Evolutionary conservation across 306 rosid species (phyloP).

Genomic region (Vigna radiata): DNA sequence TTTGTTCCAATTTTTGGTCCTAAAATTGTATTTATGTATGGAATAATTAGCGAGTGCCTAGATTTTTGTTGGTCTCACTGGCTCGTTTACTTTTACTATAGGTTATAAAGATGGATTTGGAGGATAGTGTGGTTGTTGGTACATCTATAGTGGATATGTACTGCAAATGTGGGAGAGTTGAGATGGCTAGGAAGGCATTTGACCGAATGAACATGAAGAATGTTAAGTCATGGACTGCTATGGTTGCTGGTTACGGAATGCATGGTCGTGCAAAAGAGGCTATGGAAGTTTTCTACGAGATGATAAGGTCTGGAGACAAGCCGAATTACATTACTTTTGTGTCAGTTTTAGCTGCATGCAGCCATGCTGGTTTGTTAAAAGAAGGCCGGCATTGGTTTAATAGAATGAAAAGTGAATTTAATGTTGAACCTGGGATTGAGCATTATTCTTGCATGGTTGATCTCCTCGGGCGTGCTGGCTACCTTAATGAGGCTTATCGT

Average conservation of each 20-base stretch:
- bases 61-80: slow-evolving; percentile 29
- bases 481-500: slow-evolving; percentile 67
- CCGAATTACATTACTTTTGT: slow-evolving; percentile 74
- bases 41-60: slow-evolving; percentile 20
- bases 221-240: slow-evolving; percentile 79
- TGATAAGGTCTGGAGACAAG: slow-evolving; percentile 59
- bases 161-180: slow-evolving; percentile 77
- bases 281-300: slow-evolving; percentile 63
- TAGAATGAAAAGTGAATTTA: slow-evolving; percentile 60
- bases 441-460: slow-evolving; percentile 85
- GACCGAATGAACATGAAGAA: slow-evolving; percentile 70
- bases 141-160: slow-evolving; percentile 83
- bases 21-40: not conserved
- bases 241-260: slow-evolving; percentile 85
- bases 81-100: slow-evolving; percentile 38
- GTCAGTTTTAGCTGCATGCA: slow-evolving; percentile 77
- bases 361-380: slow-evolving; percentile 76
- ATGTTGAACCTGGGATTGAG: slow-evolving; percentile 76
- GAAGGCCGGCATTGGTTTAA: slow-evolving; percentile 88
- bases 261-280: slow-evolving; percentile 74
- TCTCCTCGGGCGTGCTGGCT: slow-evolving; percentile 81
- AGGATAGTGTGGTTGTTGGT: slow-evolving; percentile 65
- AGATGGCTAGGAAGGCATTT: slow-evolving; percentile 76
- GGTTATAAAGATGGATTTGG: slow-evolving; percentile 76
- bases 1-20: not conserved